Conservation (phyloP, 768 basidiomycete genomes). For the Termitomyces sp. region DNA sequence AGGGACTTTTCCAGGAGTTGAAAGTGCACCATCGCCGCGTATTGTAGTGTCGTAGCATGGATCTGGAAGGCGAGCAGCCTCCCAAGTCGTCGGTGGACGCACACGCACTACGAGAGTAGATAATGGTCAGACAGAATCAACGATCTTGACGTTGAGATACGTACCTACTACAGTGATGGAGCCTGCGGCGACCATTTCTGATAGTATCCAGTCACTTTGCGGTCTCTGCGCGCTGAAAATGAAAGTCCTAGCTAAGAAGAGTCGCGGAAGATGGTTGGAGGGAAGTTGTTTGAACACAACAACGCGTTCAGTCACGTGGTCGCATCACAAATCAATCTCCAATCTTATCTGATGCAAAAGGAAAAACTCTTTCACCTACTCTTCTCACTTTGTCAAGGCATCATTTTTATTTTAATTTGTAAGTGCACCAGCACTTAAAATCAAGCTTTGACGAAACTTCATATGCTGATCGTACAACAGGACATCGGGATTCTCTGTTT, state of each 20-base stretch:
- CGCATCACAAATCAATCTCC: constrained; percentile 8
- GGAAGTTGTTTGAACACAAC: constrained; percentile 14
- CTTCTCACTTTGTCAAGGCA: neutral
- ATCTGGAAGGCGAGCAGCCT: constrained; percentile 80
- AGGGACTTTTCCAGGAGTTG: constrained; percentile 50
- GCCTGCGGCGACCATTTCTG: constrained; percentile 74
- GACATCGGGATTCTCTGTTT: neutral
- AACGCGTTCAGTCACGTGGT: constrained; percentile 25
- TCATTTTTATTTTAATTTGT: neutral
- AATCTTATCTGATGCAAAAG: constrained; percentile 1
- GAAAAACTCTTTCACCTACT: neutral
- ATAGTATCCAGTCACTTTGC: neutral
- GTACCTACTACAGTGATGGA: constrained; percentile 84
- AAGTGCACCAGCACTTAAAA: neutral
- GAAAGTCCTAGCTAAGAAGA: neutral
- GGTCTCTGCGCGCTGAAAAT: neutral
- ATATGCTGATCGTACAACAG: neutral
- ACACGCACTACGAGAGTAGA: constrained; percentile 68
- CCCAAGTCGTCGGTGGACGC: constrained; percentile 80
- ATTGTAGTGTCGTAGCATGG: constrained; percentile 63
- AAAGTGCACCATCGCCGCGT: constrained; percentile 82
- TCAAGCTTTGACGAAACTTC: neutral
- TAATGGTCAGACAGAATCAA: constrained; percentile 5
- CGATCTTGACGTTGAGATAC: constrained; percentile 13
- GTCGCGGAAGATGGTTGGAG: constrained; percentile 7